Evolutionary conservation across 2,329 filamentous ascomycete species (phyloP), one percentile per base, ranked within the genome.

Genomic region (Shiraia sp.): DNA sequence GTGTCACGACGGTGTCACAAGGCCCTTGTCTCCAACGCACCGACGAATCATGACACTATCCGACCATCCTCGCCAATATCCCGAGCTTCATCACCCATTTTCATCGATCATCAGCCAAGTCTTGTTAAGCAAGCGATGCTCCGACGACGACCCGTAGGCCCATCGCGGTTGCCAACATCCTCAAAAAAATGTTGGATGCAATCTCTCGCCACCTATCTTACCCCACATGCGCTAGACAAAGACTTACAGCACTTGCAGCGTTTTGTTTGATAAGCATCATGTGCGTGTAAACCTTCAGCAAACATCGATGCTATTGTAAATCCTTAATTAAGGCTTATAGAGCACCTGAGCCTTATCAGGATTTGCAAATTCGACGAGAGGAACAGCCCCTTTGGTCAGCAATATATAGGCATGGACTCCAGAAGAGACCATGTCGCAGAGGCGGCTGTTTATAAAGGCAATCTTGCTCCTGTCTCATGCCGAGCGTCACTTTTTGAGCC

Each of bases 1-100:
- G 38, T 48, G 42, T 52, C 48, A 53, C 45, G 34, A 42, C 23
- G 13, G 39, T 35, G 44, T 56, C 51, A 57, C 40, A 34, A 41
- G 50, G 46, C 33, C 28, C 38, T 32, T 23, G 37, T 25, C 34
- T 24, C 25, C 28, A 7, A 23, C 10, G 2, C 16, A 17, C 12
- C 16, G 36, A 36, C 55, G 40, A 57, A 54, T 57, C 54, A 42
- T 41, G 23, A 29, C 19, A 14, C 7, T 4, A 22, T 28, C 36
- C 34, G 35, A 24, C 36, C n/a, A 24, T 30, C 48, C 32, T 40
- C 32, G 40, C 34, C 26, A 45, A 32, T 16, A n/a, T 31, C 26
- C 10, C 25, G 23, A 15, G 27, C 15, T 32, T 34, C 27, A 35
- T 26, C 31, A 42, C 26, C 26, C 39, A 22, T 17, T 37, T 28